These are phyloP conservation scores for Biscogniauxia mediterranea DNA, from an alignment of 2,329 filamentous ascomycete genomes.

Conservation along the genomic window DNA sequence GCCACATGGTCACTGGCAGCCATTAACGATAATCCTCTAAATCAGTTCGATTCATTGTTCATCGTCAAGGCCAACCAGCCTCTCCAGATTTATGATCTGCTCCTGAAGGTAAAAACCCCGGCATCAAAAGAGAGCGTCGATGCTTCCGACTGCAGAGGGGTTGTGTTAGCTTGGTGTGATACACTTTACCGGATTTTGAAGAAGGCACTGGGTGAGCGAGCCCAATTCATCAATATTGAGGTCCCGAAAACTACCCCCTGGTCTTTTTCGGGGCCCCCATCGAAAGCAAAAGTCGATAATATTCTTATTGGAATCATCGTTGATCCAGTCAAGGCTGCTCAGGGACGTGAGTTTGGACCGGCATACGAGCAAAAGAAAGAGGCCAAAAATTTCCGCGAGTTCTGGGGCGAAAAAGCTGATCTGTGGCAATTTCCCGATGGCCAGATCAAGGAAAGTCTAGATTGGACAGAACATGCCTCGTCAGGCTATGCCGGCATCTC, in stretches of 20 bases:
- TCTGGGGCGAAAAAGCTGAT: slow-evolving; percentile 95
- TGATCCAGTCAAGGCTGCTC: slow-evolving; percentile 68
- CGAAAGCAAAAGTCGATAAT: slow-evolving; percentile 32
- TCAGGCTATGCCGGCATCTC: slow-evolving; percentile 58
- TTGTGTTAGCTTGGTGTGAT: slow-evolving; percentile 45
- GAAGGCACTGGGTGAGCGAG: slow-evolving; percentile 73
- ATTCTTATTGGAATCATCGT: slow-evolving; percentile 69
- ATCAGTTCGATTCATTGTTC: slow-evolving; percentile 85
- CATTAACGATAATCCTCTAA: slow-evolving; percentile 68
- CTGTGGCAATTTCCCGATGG: slow-evolving; percentile 93
- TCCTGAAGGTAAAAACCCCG: slow-evolving; percentile 35
- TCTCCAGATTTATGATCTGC: slow-evolving; percentile 55
- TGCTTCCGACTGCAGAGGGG: slow-evolving; percentile 42
- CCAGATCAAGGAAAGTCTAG: slow-evolving; percentile 85
- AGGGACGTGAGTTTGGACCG: slow-evolving; percentile 85
- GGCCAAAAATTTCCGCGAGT: slow-evolving; percentile 76
- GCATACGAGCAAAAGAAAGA: slow-evolving; percentile 81
- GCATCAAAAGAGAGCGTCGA: slow-evolving; percentile 19
- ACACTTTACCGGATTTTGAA: slow-evolving; percentile 64
- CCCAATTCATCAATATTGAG: slow-evolving; percentile 63
- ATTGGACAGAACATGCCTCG: slow-evolving; percentile 70
- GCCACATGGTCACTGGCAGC: slow-evolving; percentile 72
- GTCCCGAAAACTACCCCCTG: slow-evolving; percentile 41
- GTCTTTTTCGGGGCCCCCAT: slow-evolving; percentile 42
- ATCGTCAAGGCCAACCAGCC: slow-evolving; percentile 60